Conservation (phyloP, 306 rosid species). For the Dryas alaskensis region DNA sequence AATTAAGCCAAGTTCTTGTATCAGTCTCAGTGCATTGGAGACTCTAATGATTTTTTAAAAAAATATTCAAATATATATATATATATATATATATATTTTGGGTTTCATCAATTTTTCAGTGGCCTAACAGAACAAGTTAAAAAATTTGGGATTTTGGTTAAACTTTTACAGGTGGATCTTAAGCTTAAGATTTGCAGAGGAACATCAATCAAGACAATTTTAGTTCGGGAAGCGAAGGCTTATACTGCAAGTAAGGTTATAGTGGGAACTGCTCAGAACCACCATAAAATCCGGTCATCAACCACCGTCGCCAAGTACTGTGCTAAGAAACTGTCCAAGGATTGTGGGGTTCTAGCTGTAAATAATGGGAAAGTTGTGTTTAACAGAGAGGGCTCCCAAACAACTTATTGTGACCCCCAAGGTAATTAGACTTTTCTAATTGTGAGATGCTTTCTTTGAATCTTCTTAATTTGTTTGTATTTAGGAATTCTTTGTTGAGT, state of each 20-base stretch:
- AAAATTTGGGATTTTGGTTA: constrained; percentile 8
- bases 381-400: constrained; percentile 46
- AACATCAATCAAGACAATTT: constrained; percentile 53
- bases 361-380: constrained; percentile 80
- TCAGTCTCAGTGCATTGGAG: constrained; percentile 5
- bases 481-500: constrained; percentile 25
- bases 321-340: constrained; percentile 63
- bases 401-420: constrained; percentile 30
- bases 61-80: too few relatives aligned
- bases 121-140: not conserved
- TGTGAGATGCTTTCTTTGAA: constrained; percentile 1
- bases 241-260: constrained; percentile 68
- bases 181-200: constrained; percentile 92
- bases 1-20: not conserved
- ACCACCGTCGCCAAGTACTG: constrained; percentile 85
- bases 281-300: constrained; percentile 63
- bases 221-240: constrained; percentile 77
- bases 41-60: not conserved
- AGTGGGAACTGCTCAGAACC: constrained; percentile 63
- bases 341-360: constrained; percentile 69
- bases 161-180: constrained; percentile 74
- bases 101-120: not conserved
- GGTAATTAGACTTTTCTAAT: constrained; percentile 38
- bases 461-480: constrained; percentile 9
- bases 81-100: too few relatives aligned